phyloP scores from a whole-genome alignment of 805 yeast species.

The Wickerhamomyces hampshirensis region DNA sequence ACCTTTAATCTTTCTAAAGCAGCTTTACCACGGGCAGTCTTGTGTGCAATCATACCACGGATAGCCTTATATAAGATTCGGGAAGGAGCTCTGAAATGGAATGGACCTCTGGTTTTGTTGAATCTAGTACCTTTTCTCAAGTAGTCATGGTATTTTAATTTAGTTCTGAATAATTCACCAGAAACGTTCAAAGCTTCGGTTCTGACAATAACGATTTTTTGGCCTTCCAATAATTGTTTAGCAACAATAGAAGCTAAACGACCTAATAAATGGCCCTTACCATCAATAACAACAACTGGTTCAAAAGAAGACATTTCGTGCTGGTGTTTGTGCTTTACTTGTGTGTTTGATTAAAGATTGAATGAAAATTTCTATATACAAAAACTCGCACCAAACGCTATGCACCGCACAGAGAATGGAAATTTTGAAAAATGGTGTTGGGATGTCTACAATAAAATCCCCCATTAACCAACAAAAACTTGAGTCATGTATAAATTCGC shows the following conservation, averaged over 20 bases:
- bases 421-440: not conserved
- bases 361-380: constrained; percentile 17
- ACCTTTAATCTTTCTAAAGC: constrained; percentile 99
- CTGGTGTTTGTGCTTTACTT: constrained; percentile 17
- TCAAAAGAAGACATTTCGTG: constrained; percentile 70
- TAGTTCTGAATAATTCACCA: constrained; percentile 99
- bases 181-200: constrained; percentile 97
- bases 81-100: constrained; percentile 99
- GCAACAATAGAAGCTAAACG: constrained; percentile 99
- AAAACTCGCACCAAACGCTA: constrained; percentile 2
- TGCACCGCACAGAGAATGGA: not conserved
- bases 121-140: constrained; percentile 98
- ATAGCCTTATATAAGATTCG: constrained; percentile 99
- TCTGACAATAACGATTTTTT: constrained; percentile 96
- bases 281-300: constrained; percentile 98
- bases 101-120: constrained; percentile 99
- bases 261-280: constrained; percentile 99
- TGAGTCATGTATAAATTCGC: too few relatives aligned
- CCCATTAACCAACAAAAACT: too few relatives aligned
- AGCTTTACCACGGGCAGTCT: constrained; percentile 99
- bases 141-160: constrained; percentile 99
- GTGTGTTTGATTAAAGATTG: constrained; percentile 2
- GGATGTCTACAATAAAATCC: too few relatives aligned
- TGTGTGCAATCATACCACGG: constrained; percentile 99
- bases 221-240: constrained; percentile 97